Evolutionary conservation across 805 yeast species (phyloP), one percentile per base, ranked within the genome.

Genomic region (Metschnikowia baotianmanensis): DNA sequence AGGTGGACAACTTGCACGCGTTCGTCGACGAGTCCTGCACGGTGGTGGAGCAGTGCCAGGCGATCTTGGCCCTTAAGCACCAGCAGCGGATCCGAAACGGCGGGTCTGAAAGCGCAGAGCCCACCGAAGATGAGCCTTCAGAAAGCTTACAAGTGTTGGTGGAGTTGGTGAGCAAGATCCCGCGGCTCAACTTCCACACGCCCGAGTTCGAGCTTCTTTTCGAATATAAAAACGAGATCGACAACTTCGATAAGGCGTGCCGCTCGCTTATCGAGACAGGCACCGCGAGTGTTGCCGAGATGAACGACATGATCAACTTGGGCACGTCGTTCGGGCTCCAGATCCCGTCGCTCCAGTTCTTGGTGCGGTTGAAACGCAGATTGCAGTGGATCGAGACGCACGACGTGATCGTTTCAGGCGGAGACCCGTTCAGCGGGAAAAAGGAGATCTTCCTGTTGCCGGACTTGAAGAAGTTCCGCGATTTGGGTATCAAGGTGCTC

Each of bases 301-400:
- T 78, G 36, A 61, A 68, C 26, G 79, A 76, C 29, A 57, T 83
- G 56, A 72, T 81, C 18, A 73, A 69, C 31, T 57, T 78, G 26
- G 91, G 90, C 1, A 66, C 69, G 42, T 70, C 80, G 2, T 76
- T 82, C 53, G 85, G 85, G 4, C 58, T 85, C 27, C 70, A 66
- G 5, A 56, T 84, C 12, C 74, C 78, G 2, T 72, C 82, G 1
- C 55, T 69, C 34, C 47, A 43, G 13, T 68, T 69, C 38, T 50
- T 69, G n/a, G 53, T 50, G 2, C 55, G 75, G 34, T 46, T 70
- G n/a, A 52, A 67, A 41, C 64, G 62, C 40, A 47, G 64, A 11
- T 39, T 63, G 36, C 48, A 53, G 25, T 70, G 75, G 75, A 34
- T 63, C 3, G 55, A 59, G 12, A 50, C 50, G 2, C 64, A 46